Evolutionary conservation across 257 asterid genomes (phyloP).

Genomic region (Solanum sitiens): DNA sequence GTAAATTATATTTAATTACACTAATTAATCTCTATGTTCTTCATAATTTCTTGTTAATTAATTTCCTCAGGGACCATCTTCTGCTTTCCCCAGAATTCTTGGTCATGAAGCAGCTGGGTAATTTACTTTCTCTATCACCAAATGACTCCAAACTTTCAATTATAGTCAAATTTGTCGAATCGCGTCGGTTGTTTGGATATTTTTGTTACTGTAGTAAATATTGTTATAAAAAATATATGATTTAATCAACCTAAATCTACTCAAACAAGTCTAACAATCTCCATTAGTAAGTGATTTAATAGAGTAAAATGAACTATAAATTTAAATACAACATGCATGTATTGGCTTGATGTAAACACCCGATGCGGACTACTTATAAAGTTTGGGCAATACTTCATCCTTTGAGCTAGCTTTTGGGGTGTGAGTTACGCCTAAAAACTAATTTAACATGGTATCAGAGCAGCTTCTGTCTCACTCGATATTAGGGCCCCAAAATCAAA

Average conservation of each 20-base stretch:
- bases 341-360: too few relatives aligned
- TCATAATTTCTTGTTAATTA: background rate
- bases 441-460: too few relatives aligned
- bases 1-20: background rate
- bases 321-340: too few relatives aligned
- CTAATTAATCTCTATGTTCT: background rate
- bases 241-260: background rate
- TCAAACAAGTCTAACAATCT: background rate
- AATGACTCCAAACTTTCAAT: background rate
- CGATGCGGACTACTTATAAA: too few relatives aligned
- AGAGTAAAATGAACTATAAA: too few relatives aligned
- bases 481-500: too few relatives aligned
- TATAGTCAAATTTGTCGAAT: background rate
- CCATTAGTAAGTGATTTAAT: too few relatives aligned
- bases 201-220: too few relatives aligned
- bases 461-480: too few relatives aligned
- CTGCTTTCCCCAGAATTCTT: conserved; percentile 27
- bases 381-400: fast-evolving
- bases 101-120: conserved; percentile 47
- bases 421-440: too few relatives aligned
- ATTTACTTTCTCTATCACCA: background rate
- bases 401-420: too few relatives aligned
- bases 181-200: background rate
- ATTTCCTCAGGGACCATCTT: conserved; percentile 13
- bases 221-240: too few relatives aligned